Base-by-base conservation (phyloP, 306 rosid genomes). In the Senna tora region DNA sequence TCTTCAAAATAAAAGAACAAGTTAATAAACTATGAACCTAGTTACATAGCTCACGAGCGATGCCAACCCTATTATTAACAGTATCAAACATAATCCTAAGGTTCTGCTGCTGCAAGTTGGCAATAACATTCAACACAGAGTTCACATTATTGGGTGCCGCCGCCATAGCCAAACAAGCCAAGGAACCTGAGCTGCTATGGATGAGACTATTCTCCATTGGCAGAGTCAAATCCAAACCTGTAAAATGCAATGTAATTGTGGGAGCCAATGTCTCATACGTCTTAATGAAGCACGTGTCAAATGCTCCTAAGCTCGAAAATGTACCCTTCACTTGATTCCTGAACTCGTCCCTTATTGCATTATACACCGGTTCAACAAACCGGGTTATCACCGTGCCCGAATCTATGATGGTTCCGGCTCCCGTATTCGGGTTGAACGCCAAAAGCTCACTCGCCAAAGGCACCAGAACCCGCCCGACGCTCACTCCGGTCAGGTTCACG, bases 151-250 rank as follows among this genome's bases (percentile, higher is more conserved):
- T 64, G 3, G 97, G 97, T 4, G 96, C 88, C 17, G 95, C 89
- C 17, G 96, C 96, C 96, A 94, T 94, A 0, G 98, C 92, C 80
- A 94, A 78, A 62, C 97, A 94, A 19, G 98, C 92, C 72, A 91
- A 17, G 42, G 87, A 66, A 33, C 98, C 98, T 0, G 98, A 78
- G 36, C 90, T 87, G 68, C 98, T 94, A 16, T 94, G 98, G 6
- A 94, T 94, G 81, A 94, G 79, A 56, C 85, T 89, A 49, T 91
- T 94, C 73, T 94, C 97, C 82, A 79, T 0, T 0, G 98, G 95
- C 67, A 94, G 62, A 49, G 15, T 79, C 85, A 94, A 62, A 51
- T 87, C 86, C 85, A 94, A 66, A 17, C 84, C 96, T 0, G 77
- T 75, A 30, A 94, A 86, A 38, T 80, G 92, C 0, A 94, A 67